phyloP scores from a whole-genome alignment of 2,329 filamentous ascomycete genomes.

The Venturia nashicola region DNA sequence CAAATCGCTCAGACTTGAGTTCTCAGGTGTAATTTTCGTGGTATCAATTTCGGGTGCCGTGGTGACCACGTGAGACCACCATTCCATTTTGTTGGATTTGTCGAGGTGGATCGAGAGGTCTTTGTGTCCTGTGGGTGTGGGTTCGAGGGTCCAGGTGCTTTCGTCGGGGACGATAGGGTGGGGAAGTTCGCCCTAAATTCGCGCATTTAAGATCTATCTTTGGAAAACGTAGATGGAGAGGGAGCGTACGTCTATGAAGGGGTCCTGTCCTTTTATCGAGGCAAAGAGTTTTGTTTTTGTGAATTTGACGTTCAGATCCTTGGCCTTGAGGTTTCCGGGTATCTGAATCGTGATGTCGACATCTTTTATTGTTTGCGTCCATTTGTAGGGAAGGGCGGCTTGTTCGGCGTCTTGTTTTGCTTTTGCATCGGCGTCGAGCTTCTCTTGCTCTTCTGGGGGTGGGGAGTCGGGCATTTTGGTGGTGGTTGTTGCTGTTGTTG shows the following conservation, averaged over 20 bases:
- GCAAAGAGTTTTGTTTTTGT: conserved; percentile 68
- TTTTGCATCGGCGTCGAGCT: conserved; percentile 44
- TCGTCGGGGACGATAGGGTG: conserved; percentile 73
- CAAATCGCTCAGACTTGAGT: conserved; percentile 79
- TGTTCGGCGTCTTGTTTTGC: conserved; percentile 79
- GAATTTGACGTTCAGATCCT: conserved; percentile 72
- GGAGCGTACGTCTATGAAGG: conserved; percentile 60
- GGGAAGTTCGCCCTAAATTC: conserved; percentile 63
- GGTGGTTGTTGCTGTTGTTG: not conserved
- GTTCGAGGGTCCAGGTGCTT: conserved; percentile 83
- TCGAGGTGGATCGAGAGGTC: conserved; percentile 83
- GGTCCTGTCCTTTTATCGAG: conserved; percentile 76
- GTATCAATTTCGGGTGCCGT: conserved; percentile 85
- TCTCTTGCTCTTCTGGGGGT: conserved; percentile 40
- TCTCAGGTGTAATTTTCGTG: conserved; percentile 87
- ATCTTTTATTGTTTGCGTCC: conserved; percentile 86
- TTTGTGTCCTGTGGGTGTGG: conserved; percentile 47
- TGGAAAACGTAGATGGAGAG: not conserved
- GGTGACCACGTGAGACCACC: conserved; percentile 91
- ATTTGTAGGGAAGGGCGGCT: conserved; percentile 87
- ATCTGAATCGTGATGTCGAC: conserved; percentile 69
- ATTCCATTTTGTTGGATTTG: conserved; percentile 94
- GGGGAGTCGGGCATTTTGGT: conserved; percentile 24
- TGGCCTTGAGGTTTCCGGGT: conserved; percentile 70
- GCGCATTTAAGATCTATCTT: conserved; percentile 10